A percentile compares a stretch with the other conserved stretches of the same genome.
Evolutionary conservation across 441 rosid genomes (phyloP).

Genomic region (Erodium texanum): DNA sequence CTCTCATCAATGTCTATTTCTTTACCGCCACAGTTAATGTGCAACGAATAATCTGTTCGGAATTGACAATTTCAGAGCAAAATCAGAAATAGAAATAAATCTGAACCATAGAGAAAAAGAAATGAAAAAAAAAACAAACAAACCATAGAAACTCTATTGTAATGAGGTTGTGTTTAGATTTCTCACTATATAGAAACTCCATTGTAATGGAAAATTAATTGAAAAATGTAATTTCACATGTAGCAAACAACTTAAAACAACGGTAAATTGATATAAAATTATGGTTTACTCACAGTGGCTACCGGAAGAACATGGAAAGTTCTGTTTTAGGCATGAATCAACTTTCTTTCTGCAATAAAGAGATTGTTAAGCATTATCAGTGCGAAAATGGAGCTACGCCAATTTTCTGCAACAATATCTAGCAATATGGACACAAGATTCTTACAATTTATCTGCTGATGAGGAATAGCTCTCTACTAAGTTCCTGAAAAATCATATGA

Average conservation of each 20-base stretch:
- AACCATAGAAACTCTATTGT: neutral
- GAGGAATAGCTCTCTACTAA: constrained; percentile 65
- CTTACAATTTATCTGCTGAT: constrained; percentile 43
- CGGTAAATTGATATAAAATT: neutral
- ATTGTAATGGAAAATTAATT: too few relatives aligned
- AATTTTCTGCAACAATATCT: constrained; percentile 1
- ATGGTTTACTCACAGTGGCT: constrained; percentile 37
- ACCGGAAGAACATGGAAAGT: constrained; percentile 48
- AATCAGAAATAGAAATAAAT: neutral
- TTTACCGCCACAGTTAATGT: constrained; percentile 81
- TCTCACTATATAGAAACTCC: neutral
- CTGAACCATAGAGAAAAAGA: neutral
- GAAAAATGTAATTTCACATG: too few relatives aligned
- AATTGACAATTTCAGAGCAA: constrained; percentile 14
- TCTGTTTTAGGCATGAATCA: constrained; percentile 50
- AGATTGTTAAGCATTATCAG: constrained; percentile 2
- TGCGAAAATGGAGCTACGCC: neutral
- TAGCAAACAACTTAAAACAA: neutral
- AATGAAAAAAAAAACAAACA: neutral
- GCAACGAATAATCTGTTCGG: constrained; percentile 47
- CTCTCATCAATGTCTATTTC: constrained; percentile 27
- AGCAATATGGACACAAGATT: constrained; percentile 12
- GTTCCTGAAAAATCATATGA: constrained; percentile 41
- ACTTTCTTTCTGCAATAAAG: constrained; percentile 42
- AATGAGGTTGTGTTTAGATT: neutral